Evolutionary conservation across 176 grass and related monocot species (phyloP).

Genomic region (Oryza glumipatula): DNA sequence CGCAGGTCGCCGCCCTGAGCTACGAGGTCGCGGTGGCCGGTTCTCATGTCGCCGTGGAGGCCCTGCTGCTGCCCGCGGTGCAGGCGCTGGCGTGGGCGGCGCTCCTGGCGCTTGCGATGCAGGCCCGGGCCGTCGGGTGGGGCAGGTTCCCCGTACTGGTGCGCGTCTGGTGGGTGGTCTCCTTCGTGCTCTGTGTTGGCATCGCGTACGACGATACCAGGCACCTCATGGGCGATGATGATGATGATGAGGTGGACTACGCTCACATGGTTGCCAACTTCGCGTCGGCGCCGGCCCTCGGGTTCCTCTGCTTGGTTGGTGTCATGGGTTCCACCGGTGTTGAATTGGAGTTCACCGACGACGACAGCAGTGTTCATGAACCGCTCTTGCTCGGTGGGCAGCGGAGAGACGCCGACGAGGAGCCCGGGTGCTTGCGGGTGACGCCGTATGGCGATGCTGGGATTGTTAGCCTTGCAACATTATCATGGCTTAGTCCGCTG

Average conservation of each 20-base stretch:
- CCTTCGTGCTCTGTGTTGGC: conserved; percentile 71
- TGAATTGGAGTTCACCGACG: conserved; percentile 48
- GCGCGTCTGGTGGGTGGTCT: conserved; percentile 86
- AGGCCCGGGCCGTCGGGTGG: conserved; percentile 47
- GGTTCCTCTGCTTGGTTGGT: conserved; percentile 73
- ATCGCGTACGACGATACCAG: conserved; percentile 53
- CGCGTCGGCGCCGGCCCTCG: conserved; percentile 57
- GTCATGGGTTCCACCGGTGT: conserved; percentile 74
- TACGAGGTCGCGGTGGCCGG: conserved; percentile 53
- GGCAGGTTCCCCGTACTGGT: conserved; percentile 68
- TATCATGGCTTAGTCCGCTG: conserved; percentile 75
- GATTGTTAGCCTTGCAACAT: conserved; percentile 68
- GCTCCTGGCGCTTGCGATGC: conserved; percentile 55
- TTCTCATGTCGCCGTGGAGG: conserved; percentile 5
- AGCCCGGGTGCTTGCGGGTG: conserved; percentile 65
- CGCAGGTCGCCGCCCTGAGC: conserved; percentile 59
- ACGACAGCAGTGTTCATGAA: conserved; percentile 51
- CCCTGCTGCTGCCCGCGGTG: conserved; percentile 55
- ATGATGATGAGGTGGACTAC: conserved; percentile 45
- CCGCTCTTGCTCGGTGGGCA: conserved; percentile 55
- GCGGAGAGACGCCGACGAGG: conserved; percentile 51
- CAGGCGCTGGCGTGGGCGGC: conserved; percentile 70
- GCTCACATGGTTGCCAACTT: conserved; percentile 71
- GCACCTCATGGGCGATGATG: conserved; percentile 37
- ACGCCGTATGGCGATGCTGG: conserved; percentile 75